These are phyloP conservation scores for Lophiostoma macrostomum DNA, from an alignment of 495 filamentous ascomycete genomes.

Conservation along the genomic window DNA sequence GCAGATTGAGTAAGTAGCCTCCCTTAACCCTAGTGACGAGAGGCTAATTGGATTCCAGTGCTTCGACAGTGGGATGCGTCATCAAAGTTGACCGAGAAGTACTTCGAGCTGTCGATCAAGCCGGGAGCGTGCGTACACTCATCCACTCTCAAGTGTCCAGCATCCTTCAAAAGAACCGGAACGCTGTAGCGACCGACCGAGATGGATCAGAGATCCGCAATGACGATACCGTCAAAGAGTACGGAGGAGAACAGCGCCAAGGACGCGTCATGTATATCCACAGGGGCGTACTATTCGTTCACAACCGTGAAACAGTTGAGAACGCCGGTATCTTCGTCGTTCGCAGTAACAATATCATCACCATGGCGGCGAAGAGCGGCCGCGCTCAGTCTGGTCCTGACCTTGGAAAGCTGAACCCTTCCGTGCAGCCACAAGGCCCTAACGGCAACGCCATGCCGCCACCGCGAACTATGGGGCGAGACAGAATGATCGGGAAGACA, in stretches of 20 bases:
- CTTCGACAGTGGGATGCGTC: constrained; percentile 85
- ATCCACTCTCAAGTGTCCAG: constrained; percentile 89
- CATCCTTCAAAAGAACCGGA: constrained; percentile 72
- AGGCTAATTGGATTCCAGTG: constrained; percentile 49
- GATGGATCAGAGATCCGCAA: constrained; percentile 88
- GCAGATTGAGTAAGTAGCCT: constrained; percentile 71
- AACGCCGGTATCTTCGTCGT: constrained; percentile 89
- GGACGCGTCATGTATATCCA: constrained; percentile 91
- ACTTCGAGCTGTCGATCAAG: constrained; percentile 84
- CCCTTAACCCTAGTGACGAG: background rate
- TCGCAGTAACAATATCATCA: constrained; percentile 78
- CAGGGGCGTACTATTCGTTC: constrained; percentile 81
- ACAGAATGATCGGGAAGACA: constrained; percentile 86
- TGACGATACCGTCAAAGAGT: constrained; percentile 89
- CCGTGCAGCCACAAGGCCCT: constrained; percentile 64
- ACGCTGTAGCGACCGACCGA: constrained; percentile 86
- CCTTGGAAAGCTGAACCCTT: constrained; percentile 89
- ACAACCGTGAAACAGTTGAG: constrained; percentile 77
- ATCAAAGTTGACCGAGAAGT: constrained; percentile 94
- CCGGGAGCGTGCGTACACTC: constrained; percentile 73
- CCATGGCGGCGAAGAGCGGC: constrained; percentile 87
- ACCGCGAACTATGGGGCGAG: constrained; percentile 73
- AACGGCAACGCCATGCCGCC: constrained; percentile 62
- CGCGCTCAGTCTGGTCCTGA: constrained; percentile 65
- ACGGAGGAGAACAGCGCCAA: constrained; percentile 75